phyloP scores from a whole-genome alignment of 768 basidiomycete genomes.

The Russula sp. region DNA sequence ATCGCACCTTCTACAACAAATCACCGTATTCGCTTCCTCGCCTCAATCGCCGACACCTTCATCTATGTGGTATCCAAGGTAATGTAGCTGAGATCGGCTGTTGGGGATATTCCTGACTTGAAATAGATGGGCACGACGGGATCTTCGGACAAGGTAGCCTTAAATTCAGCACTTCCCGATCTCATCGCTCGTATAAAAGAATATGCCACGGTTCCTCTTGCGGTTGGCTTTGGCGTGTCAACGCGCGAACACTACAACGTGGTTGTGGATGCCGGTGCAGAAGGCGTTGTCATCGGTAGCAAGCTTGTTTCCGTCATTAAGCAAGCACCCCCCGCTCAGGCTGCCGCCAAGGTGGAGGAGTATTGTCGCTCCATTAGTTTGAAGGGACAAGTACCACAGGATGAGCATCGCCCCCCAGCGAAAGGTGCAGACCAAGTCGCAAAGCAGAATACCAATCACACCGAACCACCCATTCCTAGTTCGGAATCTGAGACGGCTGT shows the following conservation, averaged over 20 bases:
- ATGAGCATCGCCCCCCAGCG: slow-evolving; percentile 1
- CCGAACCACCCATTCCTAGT: slow-evolving; percentile 27
- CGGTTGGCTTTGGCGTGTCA: slow-evolving; percentile 95
- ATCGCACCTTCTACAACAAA: slow-evolving; percentile 92
- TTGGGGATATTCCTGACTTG: not conserved
- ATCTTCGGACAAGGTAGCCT: slow-evolving; percentile 62
- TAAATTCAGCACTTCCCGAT: slow-evolving; percentile 74
- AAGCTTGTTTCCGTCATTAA: slow-evolving; percentile 78
- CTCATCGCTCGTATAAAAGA: slow-evolving; percentile 79
- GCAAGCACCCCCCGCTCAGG: slow-evolving; percentile 41
- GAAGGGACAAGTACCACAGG: slow-evolving; percentile 30
- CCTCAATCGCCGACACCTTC: slow-evolving; percentile 93
- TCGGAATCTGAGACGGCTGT: slow-evolving; percentile 34
- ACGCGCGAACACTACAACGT: slow-evolving; percentile 82
- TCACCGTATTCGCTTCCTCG: slow-evolving; percentile 81
- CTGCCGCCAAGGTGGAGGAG: slow-evolving; percentile 50
- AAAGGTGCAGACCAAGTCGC: slow-evolving; percentile 30
- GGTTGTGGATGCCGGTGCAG: slow-evolving; percentile 83
- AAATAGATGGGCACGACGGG: slow-evolving; percentile 97
- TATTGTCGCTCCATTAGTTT: slow-evolving; percentile 69
- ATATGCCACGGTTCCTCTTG: slow-evolving; percentile 73
- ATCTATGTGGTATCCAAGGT: slow-evolving; percentile 99
- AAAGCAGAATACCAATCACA: slow-evolving; percentile 28
- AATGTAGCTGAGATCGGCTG: slow-evolving; percentile 8
- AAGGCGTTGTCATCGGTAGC: slow-evolving; percentile 92